Evolutionary conservation across 208 protist genomes (phyloP).

Genomic region (Acanthamoeba castellanii): DNA sequence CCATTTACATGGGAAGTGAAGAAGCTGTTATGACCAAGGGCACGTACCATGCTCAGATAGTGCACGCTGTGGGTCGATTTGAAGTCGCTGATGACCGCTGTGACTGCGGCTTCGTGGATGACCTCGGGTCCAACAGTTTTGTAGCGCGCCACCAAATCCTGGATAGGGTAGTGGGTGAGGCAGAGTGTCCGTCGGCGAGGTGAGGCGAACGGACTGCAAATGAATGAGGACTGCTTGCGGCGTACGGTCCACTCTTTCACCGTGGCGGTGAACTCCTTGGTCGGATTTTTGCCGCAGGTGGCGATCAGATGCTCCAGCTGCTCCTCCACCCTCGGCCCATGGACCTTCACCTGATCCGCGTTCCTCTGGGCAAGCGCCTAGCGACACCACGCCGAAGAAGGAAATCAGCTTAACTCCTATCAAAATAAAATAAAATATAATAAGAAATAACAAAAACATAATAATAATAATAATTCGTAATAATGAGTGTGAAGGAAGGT

Average conservation of each 20-base stretch:
- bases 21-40: background rate
- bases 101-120: background rate
- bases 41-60: background rate
- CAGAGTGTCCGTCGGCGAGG: too few species aligned
- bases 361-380: background rate
- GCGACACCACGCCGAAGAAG: background rate
- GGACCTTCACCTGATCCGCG: background rate
- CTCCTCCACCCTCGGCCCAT: constrained; percentile 26
- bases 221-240: background rate
- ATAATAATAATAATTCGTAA: too few species aligned
- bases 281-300: background rate
- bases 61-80: background rate
- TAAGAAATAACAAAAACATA: too few species aligned
- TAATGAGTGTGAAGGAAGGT: background rate
- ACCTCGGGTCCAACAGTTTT: background rate
- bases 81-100: background rate
- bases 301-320: background rate
- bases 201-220: background rate
- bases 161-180: too few species aligned
- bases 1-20: background rate
- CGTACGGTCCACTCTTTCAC: background rate
- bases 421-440: too few species aligned
- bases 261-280: background rate
- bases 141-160: background rate
- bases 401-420: too few species aligned